Percentiles rank a stretch among this genome's conserved stretches.
These are phyloP conservation scores for Calonectria pseudoturangicola DNA, from an alignment of 2,329 filamentous ascomycete species.

Conservation along the genomic window DNA sequence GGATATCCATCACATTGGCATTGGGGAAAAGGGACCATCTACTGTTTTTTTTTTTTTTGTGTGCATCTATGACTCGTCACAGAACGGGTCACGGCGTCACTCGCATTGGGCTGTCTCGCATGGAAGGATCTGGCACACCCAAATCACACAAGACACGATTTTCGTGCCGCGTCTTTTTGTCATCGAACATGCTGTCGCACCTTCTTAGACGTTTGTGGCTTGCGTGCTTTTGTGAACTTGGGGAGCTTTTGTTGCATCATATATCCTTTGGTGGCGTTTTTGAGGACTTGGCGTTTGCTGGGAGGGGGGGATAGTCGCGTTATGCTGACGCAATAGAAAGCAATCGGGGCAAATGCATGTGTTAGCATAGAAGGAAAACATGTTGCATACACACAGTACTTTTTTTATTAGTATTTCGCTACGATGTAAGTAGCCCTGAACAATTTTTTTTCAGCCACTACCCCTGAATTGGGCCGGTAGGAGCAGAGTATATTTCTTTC, in stretches of 20 bases:
- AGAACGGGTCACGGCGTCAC: background rate
- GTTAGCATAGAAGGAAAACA: constrained; percentile 28
- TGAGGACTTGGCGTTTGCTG: constrained; percentile 47
- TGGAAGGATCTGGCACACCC: background rate
- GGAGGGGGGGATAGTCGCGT: constrained; percentile 42
- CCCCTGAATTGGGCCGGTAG: constrained; percentile 21
- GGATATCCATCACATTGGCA: constrained; percentile 24
- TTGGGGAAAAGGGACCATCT: constrained; percentile 5
- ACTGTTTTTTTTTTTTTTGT: background rate
- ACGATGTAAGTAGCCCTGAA: constrained; percentile 27
- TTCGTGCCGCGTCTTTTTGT: background rate
- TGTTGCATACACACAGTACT: constrained; percentile 1
- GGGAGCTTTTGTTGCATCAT: constrained; percentile 44
- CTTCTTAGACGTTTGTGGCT: constrained; percentile 6
- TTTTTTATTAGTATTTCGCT: constrained; percentile 21
- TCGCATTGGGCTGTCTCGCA: background rate
- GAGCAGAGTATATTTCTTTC: constrained; percentile 43
- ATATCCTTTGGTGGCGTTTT: constrained; percentile 43
- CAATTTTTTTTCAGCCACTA: constrained; percentile 4
- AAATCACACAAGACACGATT: background rate
- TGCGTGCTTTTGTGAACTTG: constrained; percentile 1
- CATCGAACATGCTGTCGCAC: background rate
- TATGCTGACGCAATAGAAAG: constrained; percentile 34
- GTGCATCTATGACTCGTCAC: constrained; percentile 9
- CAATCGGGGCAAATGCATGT: constrained; percentile 26